Evolutionary conservation across 495 filamentous ascomycete genomes (phyloP).

Genomic region (Xylaria intraflava): DNA sequence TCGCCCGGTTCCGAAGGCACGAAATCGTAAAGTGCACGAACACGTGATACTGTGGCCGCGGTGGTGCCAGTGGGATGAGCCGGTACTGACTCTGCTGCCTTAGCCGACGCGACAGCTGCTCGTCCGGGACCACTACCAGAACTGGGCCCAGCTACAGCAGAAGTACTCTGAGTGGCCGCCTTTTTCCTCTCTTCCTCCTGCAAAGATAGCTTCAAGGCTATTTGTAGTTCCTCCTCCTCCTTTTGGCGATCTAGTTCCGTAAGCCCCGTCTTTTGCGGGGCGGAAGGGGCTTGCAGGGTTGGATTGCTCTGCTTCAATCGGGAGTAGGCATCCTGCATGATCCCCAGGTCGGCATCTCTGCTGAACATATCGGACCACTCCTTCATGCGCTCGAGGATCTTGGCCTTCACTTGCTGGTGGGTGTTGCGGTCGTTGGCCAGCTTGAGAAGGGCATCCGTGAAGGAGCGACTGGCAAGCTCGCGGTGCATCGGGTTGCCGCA

Average conservation of each 20-base stretch:
- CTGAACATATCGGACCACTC: conserved; percentile 96
- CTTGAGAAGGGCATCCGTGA: conserved; percentile 88
- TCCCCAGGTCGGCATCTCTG: conserved; percentile 83
- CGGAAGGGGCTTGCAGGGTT: conserved; percentile 83
- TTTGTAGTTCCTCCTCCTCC: conserved; percentile 95
- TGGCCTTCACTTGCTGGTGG: conserved; percentile 91
- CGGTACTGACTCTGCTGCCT: conserved; percentile 23
- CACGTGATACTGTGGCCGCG: conserved; percentile 93
- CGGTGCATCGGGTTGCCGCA: conserved; percentile 87
- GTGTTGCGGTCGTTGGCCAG: conserved; percentile 92
- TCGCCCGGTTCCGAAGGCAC: conserved; percentile 88
- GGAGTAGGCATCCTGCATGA: conserved; percentile 94
- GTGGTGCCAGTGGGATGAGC: conserved; percentile 60
- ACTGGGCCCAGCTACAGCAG: conserved; percentile 28
- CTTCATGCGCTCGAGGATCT: conserved; percentile 93
- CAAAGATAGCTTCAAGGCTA: conserved; percentile 86
- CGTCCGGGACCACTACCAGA: conserved; percentile 20
- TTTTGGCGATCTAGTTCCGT: conserved; percentile 87
- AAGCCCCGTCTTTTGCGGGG: conserved; percentile 84
- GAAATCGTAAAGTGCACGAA: conserved; percentile 91
- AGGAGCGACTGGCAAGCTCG: conserved; percentile 88
- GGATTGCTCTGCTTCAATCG: conserved; percentile 82
- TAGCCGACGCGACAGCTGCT: conserved; percentile 18
- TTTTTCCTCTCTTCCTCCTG: conserved; percentile 66
- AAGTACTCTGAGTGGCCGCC: conserved; percentile 18